Evolutionary conservation across 768 basidiomycete species (phyloP).

Genomic region (Hypholoma fasciculare): DNA sequence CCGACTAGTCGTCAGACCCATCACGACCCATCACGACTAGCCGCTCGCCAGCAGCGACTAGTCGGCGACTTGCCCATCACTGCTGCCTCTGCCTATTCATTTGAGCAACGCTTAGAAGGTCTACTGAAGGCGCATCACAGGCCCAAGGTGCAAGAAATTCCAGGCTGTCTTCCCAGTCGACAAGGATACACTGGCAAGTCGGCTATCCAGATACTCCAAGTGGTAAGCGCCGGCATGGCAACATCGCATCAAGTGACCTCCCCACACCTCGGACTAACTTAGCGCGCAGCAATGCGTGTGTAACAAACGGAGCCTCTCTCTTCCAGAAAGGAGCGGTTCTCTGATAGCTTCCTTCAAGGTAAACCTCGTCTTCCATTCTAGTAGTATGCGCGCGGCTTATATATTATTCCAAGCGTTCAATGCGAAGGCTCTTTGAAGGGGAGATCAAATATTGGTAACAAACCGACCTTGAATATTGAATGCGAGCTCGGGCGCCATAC

Average conservation of each 20-base stretch:
- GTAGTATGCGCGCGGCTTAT: too few species aligned
- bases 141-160: not conserved
- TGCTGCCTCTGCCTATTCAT: too few species aligned
- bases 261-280: not conserved
- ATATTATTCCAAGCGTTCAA: too few species aligned
- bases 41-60: too few species aligned
- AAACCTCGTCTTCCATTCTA: not conserved
- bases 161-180: not conserved
- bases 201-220: not conserved
- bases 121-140: too few species aligned
- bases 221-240: slow-evolving; percentile 4
- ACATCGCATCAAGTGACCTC: slow-evolving; percentile 14
- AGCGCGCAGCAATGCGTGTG: not conserved
- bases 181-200: slow-evolving; percentile 6
- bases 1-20: too few species aligned
- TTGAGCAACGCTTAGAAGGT: too few species aligned
- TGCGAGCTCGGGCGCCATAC: too few species aligned
- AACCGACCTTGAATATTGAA: not conserved
- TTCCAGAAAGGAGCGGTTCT: not conserved
- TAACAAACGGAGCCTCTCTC: not conserved
- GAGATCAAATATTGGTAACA: not conserved
- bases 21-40: too few species aligned
- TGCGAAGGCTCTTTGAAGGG: not conserved
- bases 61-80: too few species aligned
- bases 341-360: not conserved